Evolutionary conservation across 1,139 yeast species (phyloP).

Genomic region (Suhomyces panamericanus): DNA sequence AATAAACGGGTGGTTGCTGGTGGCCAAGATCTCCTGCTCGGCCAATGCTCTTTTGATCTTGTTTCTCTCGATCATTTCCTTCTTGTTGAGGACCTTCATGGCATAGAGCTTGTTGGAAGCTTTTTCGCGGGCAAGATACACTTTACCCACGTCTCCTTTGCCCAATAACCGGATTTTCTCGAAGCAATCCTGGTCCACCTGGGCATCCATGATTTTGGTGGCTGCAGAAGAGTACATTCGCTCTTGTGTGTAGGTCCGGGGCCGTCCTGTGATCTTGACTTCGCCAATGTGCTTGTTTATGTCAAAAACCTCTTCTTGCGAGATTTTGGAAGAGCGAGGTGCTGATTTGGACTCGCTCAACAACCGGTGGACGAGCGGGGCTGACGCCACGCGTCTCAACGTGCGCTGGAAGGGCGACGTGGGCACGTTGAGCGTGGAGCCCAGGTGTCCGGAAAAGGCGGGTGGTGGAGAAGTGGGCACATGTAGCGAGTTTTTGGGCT

Average conservation of each 20-base stretch:
- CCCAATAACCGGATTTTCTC: conserved; percentile 88
- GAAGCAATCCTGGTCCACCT: conserved; percentile 83
- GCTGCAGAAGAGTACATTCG: conserved; percentile 73
- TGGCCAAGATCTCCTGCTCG: conserved; percentile 94
- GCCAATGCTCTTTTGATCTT: conserved; percentile 93
- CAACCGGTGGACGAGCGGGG: conserved; percentile 58
- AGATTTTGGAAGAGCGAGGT: conserved; percentile 6
- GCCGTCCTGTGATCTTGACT: conserved; percentile 43
- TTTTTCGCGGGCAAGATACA: conserved; percentile 85
- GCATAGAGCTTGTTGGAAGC: conserved; percentile 76
- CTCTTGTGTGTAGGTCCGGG: conserved; percentile 54
- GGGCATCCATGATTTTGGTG: conserved; percentile 70
- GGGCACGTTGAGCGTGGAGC: background rate
- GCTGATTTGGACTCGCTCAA: conserved; percentile 25
- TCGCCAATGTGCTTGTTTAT: conserved; percentile 57
- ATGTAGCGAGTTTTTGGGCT: background rate
- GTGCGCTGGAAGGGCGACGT: conserved; percentile 47
- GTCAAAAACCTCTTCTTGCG: conserved; percentile 35
- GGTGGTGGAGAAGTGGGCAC: conserved; percentile 5
- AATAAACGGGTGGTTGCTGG: conserved; percentile 95
- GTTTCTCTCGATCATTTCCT: conserved; percentile 93
- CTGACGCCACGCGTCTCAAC: conserved; percentile 76
- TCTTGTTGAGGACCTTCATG: conserved; percentile 85
- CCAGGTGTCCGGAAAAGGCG: background rate
- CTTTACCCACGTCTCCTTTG: conserved; percentile 98